phyloP scores from a whole-genome alignment of 768 basidiomycete species.

The Boletus eberwhitei region DNA sequence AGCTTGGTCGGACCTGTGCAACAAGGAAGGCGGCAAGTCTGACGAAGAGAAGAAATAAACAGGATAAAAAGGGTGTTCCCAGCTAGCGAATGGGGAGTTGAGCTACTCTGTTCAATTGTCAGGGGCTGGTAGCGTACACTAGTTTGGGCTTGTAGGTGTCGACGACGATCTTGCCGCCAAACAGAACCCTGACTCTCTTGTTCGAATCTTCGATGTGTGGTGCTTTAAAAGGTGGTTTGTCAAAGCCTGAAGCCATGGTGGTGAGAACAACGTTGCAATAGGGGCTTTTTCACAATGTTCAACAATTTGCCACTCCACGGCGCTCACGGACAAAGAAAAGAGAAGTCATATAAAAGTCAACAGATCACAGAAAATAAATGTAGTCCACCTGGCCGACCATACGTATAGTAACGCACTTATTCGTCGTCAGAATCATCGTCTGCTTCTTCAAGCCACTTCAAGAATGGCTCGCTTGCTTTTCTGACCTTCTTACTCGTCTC shows the following conservation, averaged over 20 bases:
- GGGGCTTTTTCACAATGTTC: not conserved
- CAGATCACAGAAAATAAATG: slow-evolving; percentile 11
- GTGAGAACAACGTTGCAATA: not conserved
- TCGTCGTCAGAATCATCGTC: slow-evolving; percentile 59
- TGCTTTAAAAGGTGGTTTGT: slow-evolving; percentile 35
- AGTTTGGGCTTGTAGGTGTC: slow-evolving; percentile 57
- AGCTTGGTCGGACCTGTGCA: slow-evolving; percentile 32
- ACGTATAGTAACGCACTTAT: slow-evolving; percentile 6
- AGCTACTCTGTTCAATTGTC: not conserved
- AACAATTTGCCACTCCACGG: not conserved
- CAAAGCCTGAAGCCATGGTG: slow-evolving; percentile 15
- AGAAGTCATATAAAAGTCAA: slow-evolving; percentile 4
- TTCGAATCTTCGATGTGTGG: slow-evolving; percentile 46
- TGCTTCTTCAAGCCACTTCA: slow-evolving; percentile 93
- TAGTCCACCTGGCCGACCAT: not conserved
- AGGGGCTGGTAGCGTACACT: slow-evolving; percentile 42
- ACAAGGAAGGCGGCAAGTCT: slow-evolving; percentile 43
- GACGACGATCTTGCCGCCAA: slow-evolving; percentile 48
- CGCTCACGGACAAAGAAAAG: not conserved
- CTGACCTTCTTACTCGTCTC: slow-evolving; percentile 94
- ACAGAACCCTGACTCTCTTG: slow-evolving; percentile 54
- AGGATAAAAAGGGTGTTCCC: slow-evolving; percentile 55
- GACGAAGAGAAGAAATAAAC: slow-evolving; percentile 49
- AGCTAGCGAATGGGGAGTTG: slow-evolving; percentile 36
- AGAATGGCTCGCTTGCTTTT: slow-evolving; percentile 92